Conservation (phyloP, 2,329 filamentous ascomycete species). For the Xylaria sp. region DNA sequence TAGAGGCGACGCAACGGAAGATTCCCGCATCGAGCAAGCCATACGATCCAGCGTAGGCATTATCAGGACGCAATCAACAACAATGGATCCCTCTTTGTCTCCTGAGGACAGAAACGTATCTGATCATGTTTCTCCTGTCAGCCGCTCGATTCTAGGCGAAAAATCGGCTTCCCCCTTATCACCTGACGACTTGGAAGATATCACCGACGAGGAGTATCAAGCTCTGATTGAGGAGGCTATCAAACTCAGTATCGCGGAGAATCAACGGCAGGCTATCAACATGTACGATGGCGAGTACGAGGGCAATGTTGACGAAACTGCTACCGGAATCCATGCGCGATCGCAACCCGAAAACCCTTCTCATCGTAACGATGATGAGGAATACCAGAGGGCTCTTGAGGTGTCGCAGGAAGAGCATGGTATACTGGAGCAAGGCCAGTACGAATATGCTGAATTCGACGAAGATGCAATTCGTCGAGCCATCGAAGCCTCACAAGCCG, state of each 20-base stretch:
- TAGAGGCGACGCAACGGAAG: slow-evolving; percentile 62
- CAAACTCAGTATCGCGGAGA: slow-evolving; percentile 42
- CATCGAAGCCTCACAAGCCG: slow-evolving; percentile 38
- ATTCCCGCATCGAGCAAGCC: slow-evolving; percentile 64
- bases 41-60: slow-evolving; percentile 67
- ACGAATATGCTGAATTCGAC: slow-evolving; percentile 19
- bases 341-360: slow-evolving; percentile 26
- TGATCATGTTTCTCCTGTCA: slow-evolving; percentile 21
- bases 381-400: slow-evolving; percentile 39
- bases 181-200: slow-evolving; percentile 37
- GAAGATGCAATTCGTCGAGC: slow-evolving; percentile 37
- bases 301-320: slow-evolving; percentile 18
- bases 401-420: slow-evolving; percentile 32
- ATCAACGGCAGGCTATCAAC: slow-evolving; percentile 21
- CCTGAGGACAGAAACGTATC: neutral
- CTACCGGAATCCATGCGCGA: slow-evolving; percentile 20
- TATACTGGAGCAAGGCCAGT: slow-evolving; percentile 5
- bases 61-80: slow-evolving; percentile 33
- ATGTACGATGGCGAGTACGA: slow-evolving; percentile 24
- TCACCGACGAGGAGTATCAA: slow-evolving; percentile 56
- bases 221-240: slow-evolving; percentile 52
- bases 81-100: slow-evolving; percentile 20
- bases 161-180: slow-evolving; percentile 15
- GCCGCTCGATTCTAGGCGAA: slow-evolving; percentile 16
- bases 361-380: slow-evolving; percentile 32